Conservation (phyloP, 768 basidiomycete genomes). For the Pisolithus albus region DNA sequence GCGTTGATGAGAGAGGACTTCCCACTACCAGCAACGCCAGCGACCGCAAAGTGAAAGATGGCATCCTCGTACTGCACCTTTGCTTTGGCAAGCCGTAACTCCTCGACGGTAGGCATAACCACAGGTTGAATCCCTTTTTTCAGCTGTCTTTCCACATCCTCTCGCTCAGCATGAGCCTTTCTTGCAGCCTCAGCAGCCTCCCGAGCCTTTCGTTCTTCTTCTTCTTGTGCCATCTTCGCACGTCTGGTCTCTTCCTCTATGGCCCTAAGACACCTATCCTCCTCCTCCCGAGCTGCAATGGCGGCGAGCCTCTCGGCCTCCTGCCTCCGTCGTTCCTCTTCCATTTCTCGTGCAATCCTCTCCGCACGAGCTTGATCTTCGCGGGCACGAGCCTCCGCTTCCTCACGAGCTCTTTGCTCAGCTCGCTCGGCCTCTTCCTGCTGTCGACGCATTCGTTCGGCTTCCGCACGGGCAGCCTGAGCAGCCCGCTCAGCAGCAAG, state of each 20-base stretch:
- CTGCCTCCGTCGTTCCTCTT: slow-evolving; percentile 5
- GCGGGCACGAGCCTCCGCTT: neutral
- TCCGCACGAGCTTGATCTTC: neutral
- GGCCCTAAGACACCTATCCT: slow-evolving; percentile 2
- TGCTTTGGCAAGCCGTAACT: slow-evolving; percentile 12
- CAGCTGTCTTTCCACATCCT: slow-evolving; percentile 13
- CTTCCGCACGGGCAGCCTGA: no score
- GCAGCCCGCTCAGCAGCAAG: no score
- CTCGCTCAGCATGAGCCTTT: slow-evolving; percentile 5
- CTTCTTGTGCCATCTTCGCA: neutral
- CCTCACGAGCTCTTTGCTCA: slow-evolving; percentile 2
- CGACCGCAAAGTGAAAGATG: slow-evolving; percentile 27
- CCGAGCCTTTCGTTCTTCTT: neutral
- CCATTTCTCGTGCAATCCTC: neutral
- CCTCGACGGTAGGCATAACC: slow-evolving; percentile 16
- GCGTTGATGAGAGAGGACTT: slow-evolving; percentile 20
- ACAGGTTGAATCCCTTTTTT: slow-evolving; percentile 23
- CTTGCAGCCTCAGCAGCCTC: neutral
- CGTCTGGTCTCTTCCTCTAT: slow-evolving; percentile 7
- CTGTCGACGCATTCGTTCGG: no score
- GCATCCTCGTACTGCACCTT: slow-evolving; percentile 18
- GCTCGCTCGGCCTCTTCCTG: neutral
- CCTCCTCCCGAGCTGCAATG: slow-evolving; percentile 9
- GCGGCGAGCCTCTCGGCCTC: slow-evolving; percentile 12
- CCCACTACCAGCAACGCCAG: slow-evolving; percentile 29